Base-by-base conservation (phyloP, 441 rosid species). In the Gossypium gossypioides region DNA sequence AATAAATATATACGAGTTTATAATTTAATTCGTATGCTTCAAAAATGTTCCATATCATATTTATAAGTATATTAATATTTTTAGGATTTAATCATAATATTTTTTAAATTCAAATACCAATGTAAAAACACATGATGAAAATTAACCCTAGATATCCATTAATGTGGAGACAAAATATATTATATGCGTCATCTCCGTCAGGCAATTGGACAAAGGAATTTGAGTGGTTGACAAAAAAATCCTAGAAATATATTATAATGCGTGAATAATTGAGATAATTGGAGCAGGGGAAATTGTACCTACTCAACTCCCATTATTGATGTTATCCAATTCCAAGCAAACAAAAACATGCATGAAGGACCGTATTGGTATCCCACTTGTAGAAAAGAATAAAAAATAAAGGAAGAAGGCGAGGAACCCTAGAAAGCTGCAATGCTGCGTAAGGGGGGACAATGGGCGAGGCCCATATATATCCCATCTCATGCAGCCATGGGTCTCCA, bases 341-440 rank as follows among this genome's bases (percentile, higher is more conserved):
- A 44, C 34, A 32, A 18, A 32, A 32, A 32, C 37, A 32, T 15
- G 15, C 25, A 6, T n/a, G 22, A 66, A 63, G 29, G 52, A 18
- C n/a, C 27, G 6, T 40, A 48, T 48, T 22, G 44, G 3, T 54
- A 54, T 54, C 6, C 61, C 51, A 69, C 32, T 32, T 10, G 37
- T 32, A 32, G 7, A 15, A 9, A 51, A 27, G 3, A 16, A 16
- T 0, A 10, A 29, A 29, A 9, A 51, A 18, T 21, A 24, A 22
- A 3, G 32, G 16, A 24, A 10, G 55, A 22, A 6, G 57, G 56
- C 16, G 74, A 71, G 57, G 40, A 71, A 71, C 67, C 74, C 84
- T 81, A 84, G 78, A 75, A 86, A 82, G 81, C 72, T 78, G 81
- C n/a, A 62, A 66, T 83, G 92, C 86, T 71, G 79, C 82, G 18